Conservation (phyloP, 139 green algal species). For the Chlorella sp. region DNA sequence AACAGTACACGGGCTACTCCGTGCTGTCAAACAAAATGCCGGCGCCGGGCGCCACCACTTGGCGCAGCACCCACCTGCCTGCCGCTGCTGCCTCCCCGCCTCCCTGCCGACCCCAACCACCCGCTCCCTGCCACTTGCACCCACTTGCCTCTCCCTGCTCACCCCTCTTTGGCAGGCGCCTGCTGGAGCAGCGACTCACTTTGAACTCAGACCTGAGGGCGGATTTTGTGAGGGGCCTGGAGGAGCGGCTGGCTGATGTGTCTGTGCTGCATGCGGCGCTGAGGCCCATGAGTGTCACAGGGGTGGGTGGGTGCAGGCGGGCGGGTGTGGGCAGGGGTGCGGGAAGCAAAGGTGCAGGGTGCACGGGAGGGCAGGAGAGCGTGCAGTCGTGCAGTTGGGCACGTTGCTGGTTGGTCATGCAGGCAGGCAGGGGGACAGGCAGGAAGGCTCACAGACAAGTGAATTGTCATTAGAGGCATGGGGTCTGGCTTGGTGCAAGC, state of each 20-base stretch:
- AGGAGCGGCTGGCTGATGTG: slow-evolving; percentile 10
- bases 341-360: not conserved
- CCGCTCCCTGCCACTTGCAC: not conserved
- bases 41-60: not conserved
- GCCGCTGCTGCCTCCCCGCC: not conserved
- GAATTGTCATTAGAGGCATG: too few species aligned
- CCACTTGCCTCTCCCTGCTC: not conserved
- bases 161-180: not conserved
- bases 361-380: too few species aligned
- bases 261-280: slow-evolving; percentile 37
- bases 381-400: too few species aligned
- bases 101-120: not conserved
- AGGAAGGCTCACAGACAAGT: too few species aligned
- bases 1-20: too few species aligned
- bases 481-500: too few species aligned
- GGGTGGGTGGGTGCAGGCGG: not conserved
- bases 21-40: too few species aligned
- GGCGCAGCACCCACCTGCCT: not conserved
- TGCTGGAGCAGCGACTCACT: slow-evolving; percentile 45
- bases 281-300: slow-evolving; percentile 38
- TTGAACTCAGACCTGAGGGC: slow-evolving; percentile 35
- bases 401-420: too few species aligned
- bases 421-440: too few species aligned
- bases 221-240: slow-evolving; percentile 31
- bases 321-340: too few species aligned